These are phyloP conservation scores for Lachnellula subtilissima DNA, from an alignment of 2,329 filamentous ascomycete genomes.

Conservation along the genomic window DNA sequence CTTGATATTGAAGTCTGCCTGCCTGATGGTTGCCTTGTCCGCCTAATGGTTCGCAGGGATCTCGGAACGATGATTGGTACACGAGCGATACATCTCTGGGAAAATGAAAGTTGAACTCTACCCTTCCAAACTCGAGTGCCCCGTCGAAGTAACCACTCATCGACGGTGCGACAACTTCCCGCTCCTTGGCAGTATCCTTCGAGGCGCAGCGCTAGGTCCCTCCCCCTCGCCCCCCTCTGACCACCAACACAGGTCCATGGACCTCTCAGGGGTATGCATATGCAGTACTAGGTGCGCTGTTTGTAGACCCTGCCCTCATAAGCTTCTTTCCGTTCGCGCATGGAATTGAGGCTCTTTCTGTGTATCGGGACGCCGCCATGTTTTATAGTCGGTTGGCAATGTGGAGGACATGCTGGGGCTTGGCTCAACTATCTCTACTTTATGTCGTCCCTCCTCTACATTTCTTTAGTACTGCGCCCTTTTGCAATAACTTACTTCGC, in stretches of 20 bases:
- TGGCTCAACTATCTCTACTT: conserved; percentile 9
- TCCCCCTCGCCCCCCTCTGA: neutral
- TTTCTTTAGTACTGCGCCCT: conserved; percentile 11
- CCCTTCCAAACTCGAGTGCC: conserved; percentile 3
- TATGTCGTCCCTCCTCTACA: conserved; percentile 4
- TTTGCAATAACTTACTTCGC: conserved; percentile 15
- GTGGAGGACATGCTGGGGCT: conserved; percentile 16
- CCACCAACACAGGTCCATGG: neutral
- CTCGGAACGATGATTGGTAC: neutral
- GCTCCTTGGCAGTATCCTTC: neutral
- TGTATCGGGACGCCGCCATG: conserved; percentile 8
- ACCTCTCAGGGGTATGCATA: conserved; percentile 9
- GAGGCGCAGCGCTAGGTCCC: conserved; percentile 11
- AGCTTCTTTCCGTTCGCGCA: neutral
- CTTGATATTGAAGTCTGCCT: conserved; percentile 4
- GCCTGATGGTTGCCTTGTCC: conserved; percentile 19
- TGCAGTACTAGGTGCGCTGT: conserved; percentile 9
- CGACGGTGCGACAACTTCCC: neutral
- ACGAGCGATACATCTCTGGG: neutral
- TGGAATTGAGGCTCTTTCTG: conserved; percentile 9
- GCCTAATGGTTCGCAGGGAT: conserved; percentile 6
- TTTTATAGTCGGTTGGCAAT: neutral
- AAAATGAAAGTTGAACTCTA: conserved; percentile 2
- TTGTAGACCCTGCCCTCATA: conserved; percentile 1
- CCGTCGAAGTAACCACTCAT: neutral